phyloP scores from a whole-genome alignment of 2,329 filamentous ascomycete genomes.

The Hyphodiscus sp. region DNA sequence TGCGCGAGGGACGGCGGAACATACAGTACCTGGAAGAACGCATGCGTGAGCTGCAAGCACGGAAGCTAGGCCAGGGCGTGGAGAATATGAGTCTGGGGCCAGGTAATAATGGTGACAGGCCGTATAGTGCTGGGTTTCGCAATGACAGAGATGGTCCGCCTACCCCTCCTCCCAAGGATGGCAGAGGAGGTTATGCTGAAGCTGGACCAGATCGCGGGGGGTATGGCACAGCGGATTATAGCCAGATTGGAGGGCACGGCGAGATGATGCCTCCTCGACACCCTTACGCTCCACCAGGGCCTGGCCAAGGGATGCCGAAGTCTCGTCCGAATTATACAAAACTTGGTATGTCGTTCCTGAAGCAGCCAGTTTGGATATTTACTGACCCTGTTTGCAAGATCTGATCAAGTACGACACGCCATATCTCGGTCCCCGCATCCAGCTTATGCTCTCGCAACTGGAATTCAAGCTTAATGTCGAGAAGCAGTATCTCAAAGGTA shows the following conservation, averaged over 20 bases:
- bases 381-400: constrained; percentile 48
- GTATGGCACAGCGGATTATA: constrained; percentile 53
- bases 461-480: constrained; percentile 99
- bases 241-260: constrained; percentile 56
- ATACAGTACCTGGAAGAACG: constrained; percentile 94
- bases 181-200: constrained; percentile 40
- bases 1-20: constrained; percentile 87
- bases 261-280: constrained; percentile 76
- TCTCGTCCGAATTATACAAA: constrained; percentile 88
- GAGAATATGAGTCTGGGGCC: constrained; percentile 58
- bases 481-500: constrained; percentile 96
- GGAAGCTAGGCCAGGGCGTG: constrained; percentile 63
- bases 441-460: constrained; percentile 97
- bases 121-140: constrained; percentile 40
- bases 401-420: constrained; percentile 98
- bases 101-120: constrained; percentile 34
- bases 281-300: constrained; percentile 69
- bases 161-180: constrained; percentile 69
- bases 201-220: constrained; percentile 49
- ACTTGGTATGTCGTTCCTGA: constrained; percentile 59
- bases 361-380: constrained; percentile 2
- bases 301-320: constrained; percentile 62
- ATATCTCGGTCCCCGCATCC: constrained; percentile 91
- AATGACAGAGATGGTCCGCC: constrained; percentile 44
- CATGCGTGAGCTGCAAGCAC: constrained; percentile 80